These are phyloP conservation scores for Aciculosporium take DNA, from an alignment of 2,329 filamentous ascomycete genomes.

Conservation along the genomic window DNA sequence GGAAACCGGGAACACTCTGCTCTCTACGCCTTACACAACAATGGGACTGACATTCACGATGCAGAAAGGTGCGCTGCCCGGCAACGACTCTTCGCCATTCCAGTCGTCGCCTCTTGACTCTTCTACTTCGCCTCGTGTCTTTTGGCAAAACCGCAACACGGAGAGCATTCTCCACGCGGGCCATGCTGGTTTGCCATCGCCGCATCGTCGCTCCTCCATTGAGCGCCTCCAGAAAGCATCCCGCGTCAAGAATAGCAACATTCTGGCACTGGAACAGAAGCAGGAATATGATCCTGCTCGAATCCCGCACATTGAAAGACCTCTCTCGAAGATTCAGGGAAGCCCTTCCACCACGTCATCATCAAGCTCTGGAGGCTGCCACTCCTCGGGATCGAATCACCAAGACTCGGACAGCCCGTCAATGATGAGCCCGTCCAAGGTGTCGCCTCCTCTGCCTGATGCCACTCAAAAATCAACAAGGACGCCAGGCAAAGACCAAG, in stretches of 20 bases:
- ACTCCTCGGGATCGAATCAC: constrained; percentile 31
- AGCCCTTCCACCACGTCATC: constrained; percentile 55
- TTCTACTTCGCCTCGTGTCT: constrained; percentile 63
- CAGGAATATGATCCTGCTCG: constrained; percentile 80
- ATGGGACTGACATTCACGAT: constrained; percentile 17
- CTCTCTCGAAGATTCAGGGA: constrained; percentile 61
- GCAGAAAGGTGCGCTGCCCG: constrained; percentile 50
- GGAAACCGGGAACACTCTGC: not conserved
- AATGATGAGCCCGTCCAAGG: constrained; percentile 17
- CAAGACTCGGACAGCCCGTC: constrained; percentile 33
- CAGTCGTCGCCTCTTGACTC: constrained; percentile 64
- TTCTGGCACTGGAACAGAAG: constrained; percentile 85
- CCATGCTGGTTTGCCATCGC: constrained; percentile 48
- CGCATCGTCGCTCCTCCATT: constrained; percentile 75
- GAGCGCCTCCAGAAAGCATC: constrained; percentile 91
- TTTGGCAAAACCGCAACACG: constrained; percentile 73
- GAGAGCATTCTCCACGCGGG: constrained; percentile 61
- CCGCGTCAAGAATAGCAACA: constrained; percentile 94
- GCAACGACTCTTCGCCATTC: constrained; percentile 67
- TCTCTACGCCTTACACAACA: not conserved
- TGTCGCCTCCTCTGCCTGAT: constrained; percentile 6
- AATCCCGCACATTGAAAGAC: constrained; percentile 66
- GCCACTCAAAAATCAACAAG: constrained; percentile 17
- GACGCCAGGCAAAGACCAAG: constrained; percentile 53
- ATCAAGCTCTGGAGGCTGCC: constrained; percentile 37